phyloP scores from a whole-genome alignment of 495 filamentous ascomycete species.

The Niebla homalea region DNA sequence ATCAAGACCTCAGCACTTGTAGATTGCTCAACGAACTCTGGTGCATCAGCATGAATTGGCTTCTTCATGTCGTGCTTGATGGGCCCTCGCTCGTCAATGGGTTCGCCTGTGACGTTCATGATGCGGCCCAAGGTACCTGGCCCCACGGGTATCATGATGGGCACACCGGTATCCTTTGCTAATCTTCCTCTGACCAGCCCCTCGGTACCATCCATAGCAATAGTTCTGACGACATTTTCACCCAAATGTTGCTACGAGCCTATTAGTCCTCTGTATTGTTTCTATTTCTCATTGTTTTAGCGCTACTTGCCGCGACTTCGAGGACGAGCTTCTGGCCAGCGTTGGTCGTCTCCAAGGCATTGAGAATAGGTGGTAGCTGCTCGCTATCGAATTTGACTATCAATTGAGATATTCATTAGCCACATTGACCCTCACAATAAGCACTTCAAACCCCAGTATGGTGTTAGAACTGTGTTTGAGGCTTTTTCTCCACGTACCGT shows the following conservation, averaged over 20 bases:
- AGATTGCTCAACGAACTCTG: slow-evolving; percentile 83
- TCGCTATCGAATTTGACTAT: slow-evolving; percentile 89
- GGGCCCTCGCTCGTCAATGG: slow-evolving; percentile 97
- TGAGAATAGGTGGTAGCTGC: slow-evolving; percentile 91
- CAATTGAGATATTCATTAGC: slow-evolving; percentile 26
- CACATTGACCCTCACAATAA: slow-evolving; percentile 11
- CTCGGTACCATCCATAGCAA: slow-evolving; percentile 99
- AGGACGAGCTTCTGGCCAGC: slow-evolving; percentile 88
- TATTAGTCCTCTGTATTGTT: slow-evolving; percentile 7
- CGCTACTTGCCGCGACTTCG: slow-evolving; percentile 79
- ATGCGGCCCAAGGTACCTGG: slow-evolving; percentile 92
- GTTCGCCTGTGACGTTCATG: slow-evolving; percentile 99
- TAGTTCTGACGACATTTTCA: slow-evolving; percentile 97
- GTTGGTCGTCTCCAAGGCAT: slow-evolving; percentile 85
- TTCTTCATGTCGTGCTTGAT: slow-evolving; percentile 79
- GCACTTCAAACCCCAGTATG: slow-evolving; percentile 10
- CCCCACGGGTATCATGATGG: slow-evolving; percentile 96
- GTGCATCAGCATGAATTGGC: slow-evolving; percentile 91
- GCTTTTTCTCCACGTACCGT: slow-evolving; percentile 32
- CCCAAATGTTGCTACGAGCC: slow-evolving; percentile 85
- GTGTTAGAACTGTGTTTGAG: slow-evolving; percentile 13
- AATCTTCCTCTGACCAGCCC: slow-evolving; percentile 86
- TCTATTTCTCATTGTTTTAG: slow-evolving; percentile 2
- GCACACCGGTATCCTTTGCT: slow-evolving; percentile 77
- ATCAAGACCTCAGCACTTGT: slow-evolving; percentile 91